Evolutionary conservation across 805 yeast species (phyloP).

Genomic region (Starmerella geochares): DNA sequence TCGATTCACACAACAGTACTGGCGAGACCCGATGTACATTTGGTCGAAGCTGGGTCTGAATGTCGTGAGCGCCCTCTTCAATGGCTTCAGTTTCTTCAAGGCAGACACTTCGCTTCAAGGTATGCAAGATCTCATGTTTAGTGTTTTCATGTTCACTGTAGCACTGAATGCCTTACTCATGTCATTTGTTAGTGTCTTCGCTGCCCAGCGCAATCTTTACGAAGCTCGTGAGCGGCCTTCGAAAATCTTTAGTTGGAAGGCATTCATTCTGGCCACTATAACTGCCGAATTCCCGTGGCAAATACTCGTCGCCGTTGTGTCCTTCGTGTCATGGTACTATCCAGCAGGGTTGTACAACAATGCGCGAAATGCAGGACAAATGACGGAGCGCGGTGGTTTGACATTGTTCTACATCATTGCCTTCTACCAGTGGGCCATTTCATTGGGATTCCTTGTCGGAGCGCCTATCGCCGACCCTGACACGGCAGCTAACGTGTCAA

Average conservation of each 20-base stretch:
- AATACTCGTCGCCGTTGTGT: slow-evolving; percentile 40
- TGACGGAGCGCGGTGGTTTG: slow-evolving; percentile 41
- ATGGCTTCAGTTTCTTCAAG: slow-evolving; percentile 63
- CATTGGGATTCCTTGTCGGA: slow-evolving; percentile 46
- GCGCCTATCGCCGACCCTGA: slow-evolving; percentile 57
- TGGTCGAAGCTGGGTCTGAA: slow-evolving; percentile 48
- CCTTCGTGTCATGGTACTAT: slow-evolving; percentile 45
- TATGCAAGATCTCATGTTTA: slow-evolving; percentile 50
- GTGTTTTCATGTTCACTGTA: slow-evolving; percentile 49
- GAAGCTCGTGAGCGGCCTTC: slow-evolving; percentile 64
- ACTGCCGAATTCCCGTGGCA: slow-evolving; percentile 55
- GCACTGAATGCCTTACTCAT: slow-evolving; percentile 49
- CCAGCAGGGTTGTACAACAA: slow-evolving; percentile 38
- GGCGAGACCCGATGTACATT: slow-evolving; percentile 55
- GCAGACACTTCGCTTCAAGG: slow-evolving; percentile 45
- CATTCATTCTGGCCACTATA: slow-evolving; percentile 44
- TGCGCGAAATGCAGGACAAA: slow-evolving; percentile 39
- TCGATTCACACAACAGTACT: slow-evolving; percentile 40
- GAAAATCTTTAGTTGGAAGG: slow-evolving; percentile 64
- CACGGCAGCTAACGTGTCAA: slow-evolving; percentile 51
- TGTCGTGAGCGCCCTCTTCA: slow-evolving; percentile 46
- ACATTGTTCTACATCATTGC: slow-evolving; percentile 43
- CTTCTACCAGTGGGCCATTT: slow-evolving; percentile 42
- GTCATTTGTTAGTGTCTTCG: slow-evolving; percentile 53
- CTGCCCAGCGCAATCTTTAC: slow-evolving; percentile 48